These are phyloP conservation scores for Limonium bicolor DNA, from an alignment of 148 eudicot species.

Conservation along the genomic window DNA sequence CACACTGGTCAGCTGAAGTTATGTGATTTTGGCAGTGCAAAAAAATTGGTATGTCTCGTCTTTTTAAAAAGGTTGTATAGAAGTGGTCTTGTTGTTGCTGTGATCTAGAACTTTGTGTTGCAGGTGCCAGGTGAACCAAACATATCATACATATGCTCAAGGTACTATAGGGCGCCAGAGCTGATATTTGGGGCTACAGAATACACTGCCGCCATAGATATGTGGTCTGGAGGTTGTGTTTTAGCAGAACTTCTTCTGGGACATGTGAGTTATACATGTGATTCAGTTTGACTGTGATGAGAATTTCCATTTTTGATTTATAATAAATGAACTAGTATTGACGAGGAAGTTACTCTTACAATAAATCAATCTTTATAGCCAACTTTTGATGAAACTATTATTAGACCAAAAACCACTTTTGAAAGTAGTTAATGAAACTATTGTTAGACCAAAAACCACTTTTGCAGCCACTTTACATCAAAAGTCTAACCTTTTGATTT, in stretches of 20 bases:
- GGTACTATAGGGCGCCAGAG: slow-evolving; percentile 6
- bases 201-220: slow-evolving; percentile 2
- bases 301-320: neutral
- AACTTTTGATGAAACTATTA: no score
- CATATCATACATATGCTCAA: slow-evolving; percentile 4
- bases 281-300: neutral
- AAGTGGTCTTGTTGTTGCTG: slow-evolving; percentile 1
- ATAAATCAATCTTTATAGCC: no score
- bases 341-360: no score
- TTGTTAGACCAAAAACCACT: no score
- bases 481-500: no score
- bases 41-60: slow-evolving; percentile 57
- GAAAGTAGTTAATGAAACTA: no score
- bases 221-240: slow-evolving; percentile 1
- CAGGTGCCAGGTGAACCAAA: slow-evolving; percentile 4
- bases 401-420: no score
- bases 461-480: no score
- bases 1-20: slow-evolving; percentile 73
- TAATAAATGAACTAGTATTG: neutral
- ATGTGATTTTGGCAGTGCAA: slow-evolving; percentile 96
- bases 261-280: neutral
- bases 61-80: neutral
- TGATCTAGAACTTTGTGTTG: neutral
- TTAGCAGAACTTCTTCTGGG: slow-evolving; percentile 4
- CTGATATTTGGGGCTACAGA: slow-evolving; percentile 78